A percentile compares a stretch with the other conserved stretches of the same genome.
Evolutionary conservation across 164 flowering plant genomes (phyloP).

Genomic region (Liquidambar formosana): DNA sequence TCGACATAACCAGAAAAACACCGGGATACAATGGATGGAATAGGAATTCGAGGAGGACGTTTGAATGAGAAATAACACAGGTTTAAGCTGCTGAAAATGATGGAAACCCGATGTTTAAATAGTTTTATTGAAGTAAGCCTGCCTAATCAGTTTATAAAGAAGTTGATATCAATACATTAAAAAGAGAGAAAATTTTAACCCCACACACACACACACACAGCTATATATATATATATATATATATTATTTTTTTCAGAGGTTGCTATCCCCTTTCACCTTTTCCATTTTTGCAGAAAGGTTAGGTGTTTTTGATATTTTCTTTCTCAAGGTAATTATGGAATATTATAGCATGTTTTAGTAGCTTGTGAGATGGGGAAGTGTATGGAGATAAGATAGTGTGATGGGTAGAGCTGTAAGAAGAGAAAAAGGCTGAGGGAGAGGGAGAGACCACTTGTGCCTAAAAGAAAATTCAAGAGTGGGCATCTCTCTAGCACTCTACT

Average conservation of each 20-base stretch:
- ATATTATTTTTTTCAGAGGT: background rate
- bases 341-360: slow-evolving; percentile 20
- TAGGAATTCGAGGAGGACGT: slow-evolving; percentile 7
- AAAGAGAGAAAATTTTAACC: slow-evolving; percentile 21
- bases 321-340: slow-evolving; percentile 18
- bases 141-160: slow-evolving; percentile 17
- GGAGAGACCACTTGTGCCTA: slow-evolving; percentile 31
- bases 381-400: slow-evolving; percentile 42
- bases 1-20: background rate
- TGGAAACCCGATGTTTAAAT: slow-evolving; percentile 39
- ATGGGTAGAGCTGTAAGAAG: slow-evolving; percentile 24
- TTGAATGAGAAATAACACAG: slow-evolving; percentile 11
- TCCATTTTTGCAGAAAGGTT: slow-evolving; percentile 17
- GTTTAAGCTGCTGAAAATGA: slow-evolving; percentile 15
- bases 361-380: slow-evolving; percentile 31
- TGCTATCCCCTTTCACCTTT: slow-evolving; percentile 16
- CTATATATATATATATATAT: too few relatives aligned
- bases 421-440: slow-evolving; percentile 20
- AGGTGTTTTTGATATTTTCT: slow-evolving; percentile 6
- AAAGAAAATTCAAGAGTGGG: slow-evolving; percentile 27
- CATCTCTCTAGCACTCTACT: slow-evolving; percentile 18
- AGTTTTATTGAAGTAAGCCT: slow-evolving; percentile 23
- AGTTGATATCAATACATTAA: slow-evolving; percentile 9
- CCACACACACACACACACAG: too few relatives aligned
- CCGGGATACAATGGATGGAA: background rate